Base-by-base conservation (phyloP, 1,284 basidiomycete genomes). In the Mycena citricolor region DNA sequence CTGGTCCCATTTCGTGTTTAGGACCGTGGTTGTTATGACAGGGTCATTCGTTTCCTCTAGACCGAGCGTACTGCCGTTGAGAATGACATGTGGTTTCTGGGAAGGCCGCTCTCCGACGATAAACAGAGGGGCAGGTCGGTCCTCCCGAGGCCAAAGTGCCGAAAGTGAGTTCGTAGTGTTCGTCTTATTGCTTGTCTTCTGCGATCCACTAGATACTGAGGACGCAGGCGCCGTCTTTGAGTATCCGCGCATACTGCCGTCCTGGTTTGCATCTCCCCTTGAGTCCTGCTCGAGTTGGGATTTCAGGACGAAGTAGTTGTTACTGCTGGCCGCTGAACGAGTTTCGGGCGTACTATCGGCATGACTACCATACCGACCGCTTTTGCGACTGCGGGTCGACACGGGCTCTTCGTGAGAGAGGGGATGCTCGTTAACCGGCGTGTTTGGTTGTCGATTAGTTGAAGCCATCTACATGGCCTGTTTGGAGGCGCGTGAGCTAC, bases 1-100 rank as follows among this genome's bases (percentile, higher is more conserved):
- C 32, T 80, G 75, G 57, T 87, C 83, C 83, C 84, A 88, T 57
- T 70, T 74, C 5, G 77, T 82, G 2, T 69, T 66, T 14, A 88
- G 68, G 13, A 87, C 69, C 50, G 76, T 72, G 3, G 69, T 59
- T 7, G 65, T 61, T 13, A 68, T 49, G 1, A 63, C 39, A 23
- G 61, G 36, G 29, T 42, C 42, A 17, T 8, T 8, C 10, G 10
- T 8, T 10, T 57, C 59, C 40, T 57, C 60, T 13, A 51, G 46
- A 16, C 58, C 56, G 26, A 47, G 44, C 17, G 66, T 62, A 24
- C 62, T 63, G 3, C 63, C 57, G 5, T 64, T 52, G 14, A 65
- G 39, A 17, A 67, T 56, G 39, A 68, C 61, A 3, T 62, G 62
- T 16, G 52, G 60, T 14, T 38, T 53, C 14, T 38, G 58, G 40